Conservation (phyloP, 1,284 basidiomycete genomes). For the Cutaneotrichosporon cavernicola region DNA sequence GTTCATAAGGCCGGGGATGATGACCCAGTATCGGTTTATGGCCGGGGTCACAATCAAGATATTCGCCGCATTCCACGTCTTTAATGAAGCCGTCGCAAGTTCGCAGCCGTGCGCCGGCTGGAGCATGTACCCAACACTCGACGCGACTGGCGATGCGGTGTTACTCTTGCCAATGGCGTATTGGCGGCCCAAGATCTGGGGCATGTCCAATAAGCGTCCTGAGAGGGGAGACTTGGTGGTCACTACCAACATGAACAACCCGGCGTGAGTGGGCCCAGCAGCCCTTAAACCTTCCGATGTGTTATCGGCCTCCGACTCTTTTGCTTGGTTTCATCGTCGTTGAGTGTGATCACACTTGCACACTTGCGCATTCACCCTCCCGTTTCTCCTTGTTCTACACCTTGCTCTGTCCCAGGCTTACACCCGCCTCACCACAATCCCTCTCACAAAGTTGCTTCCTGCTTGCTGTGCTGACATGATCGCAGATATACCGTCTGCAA, state of each 20-base stretch:
- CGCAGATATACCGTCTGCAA: conserved; percentile 70
- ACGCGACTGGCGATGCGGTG: conserved; percentile 51
- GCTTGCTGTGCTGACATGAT: neutral
- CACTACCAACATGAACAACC: conserved; percentile 70
- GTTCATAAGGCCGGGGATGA: neutral
- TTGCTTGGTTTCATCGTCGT: no score
- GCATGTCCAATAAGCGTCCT: conserved; percentile 41
- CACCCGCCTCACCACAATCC: no score
- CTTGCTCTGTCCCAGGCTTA: no score
- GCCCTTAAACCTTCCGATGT: no score
- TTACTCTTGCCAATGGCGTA: conserved; percentile 59
- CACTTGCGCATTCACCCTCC: no score
- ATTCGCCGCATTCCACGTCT: conserved; percentile 33
- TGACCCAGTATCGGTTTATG: neutral
- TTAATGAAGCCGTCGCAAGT: conserved; percentile 41
- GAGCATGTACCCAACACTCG: conserved; percentile 86
- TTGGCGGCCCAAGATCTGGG: conserved; percentile 33
- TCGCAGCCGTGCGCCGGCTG: conserved; percentile 59
- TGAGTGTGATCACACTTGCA: no score
- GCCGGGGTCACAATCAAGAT: conserved; percentile 2
- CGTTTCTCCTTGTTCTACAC: no score
- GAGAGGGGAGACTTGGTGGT: conserved; percentile 79
- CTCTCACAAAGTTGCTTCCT: neutral
- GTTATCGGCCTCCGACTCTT: no score
- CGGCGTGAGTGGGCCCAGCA: conserved; percentile 44